phyloP scores from a whole-genome alignment of 164 flowering plant genomes.

The Brasenia schreberi region DNA sequence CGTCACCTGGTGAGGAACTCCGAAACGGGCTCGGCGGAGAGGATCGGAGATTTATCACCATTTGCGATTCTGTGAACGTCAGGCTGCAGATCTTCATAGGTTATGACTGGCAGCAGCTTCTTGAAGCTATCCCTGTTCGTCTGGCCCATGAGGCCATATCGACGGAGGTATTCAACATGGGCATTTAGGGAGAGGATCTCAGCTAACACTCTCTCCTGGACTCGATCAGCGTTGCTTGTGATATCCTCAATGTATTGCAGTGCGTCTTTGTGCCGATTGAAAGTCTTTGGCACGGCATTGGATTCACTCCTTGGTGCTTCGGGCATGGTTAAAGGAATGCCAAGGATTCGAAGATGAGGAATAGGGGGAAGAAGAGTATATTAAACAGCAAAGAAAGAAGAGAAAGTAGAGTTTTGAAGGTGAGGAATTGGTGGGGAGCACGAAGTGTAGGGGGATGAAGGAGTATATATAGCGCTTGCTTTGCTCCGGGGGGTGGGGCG shows the following conservation, averaged over 20 bases:
- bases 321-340: constrained; percentile 38
- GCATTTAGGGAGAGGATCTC: constrained; percentile 65
- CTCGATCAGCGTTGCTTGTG: constrained; percentile 48
- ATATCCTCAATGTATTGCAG: constrained; percentile 76
- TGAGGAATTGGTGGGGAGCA: background rate
- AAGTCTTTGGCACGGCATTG: constrained; percentile 1
- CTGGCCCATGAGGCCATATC: constrained; percentile 45
- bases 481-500: background rate
- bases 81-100: constrained; percentile 59
- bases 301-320: constrained; percentile 41
- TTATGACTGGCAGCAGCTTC: constrained; percentile 55
- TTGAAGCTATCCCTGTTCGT: constrained; percentile 70
- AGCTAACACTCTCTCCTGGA: constrained; percentile 45
- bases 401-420: no score
- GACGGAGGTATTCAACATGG: constrained; percentile 56
- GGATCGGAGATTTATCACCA: constrained; percentile 65
- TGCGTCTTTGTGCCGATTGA: constrained; percentile 15
- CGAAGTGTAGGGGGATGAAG: background rate
- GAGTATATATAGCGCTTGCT: background rate
- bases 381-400: no score
- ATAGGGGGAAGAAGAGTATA: constrained; percentile 2
- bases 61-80: constrained; percentile 66
- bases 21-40: constrained; percentile 64
- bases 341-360: background rate
- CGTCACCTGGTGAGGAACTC: constrained; percentile 88